Base-by-base conservation (phyloP, 768 basidiomycete species). In the Russula olivacea region DNA sequence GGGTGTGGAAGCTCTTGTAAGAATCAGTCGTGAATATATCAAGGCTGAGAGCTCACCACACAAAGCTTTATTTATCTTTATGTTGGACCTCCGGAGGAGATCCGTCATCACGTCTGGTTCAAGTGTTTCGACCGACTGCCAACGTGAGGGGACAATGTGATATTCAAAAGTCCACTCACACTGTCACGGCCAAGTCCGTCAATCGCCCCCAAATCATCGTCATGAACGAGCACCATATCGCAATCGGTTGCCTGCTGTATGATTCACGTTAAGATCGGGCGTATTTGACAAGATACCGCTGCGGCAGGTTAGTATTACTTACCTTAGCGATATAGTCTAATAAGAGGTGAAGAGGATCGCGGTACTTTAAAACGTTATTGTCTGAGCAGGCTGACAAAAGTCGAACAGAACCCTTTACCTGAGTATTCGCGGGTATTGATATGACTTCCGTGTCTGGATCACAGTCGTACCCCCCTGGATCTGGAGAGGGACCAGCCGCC, bases 181-280 rank as follows among this genome's bases (percentile, higher is more conserved):
- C 80, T 76, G 21, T 12, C 11, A 28, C 5, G 12, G 23, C 48
- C 23, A 21, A 40, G 40, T 40, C 40, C 40, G 4, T 6, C 40
- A 17, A 40, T 17, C 15, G 40, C 7, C 6, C 14, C 40, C 15
- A 40, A 40, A 17, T 40, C 40, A 17, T 17, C 7, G 40, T 40
- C 40, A 40, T 40, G 40, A 17, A 17, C 40, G 17, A 40, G 14
- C 15, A 40, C 15, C 40, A 40, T 40, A 40, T 40, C 40, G 40
- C 40, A 40, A 40, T 40, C 40, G 3, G 15, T 15, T 17, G 17
- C 40, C 2, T 40, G 2, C 40, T 40, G 15, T 15, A 7, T 15
- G 17, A 17, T 40, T 40, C 15, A 17, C 40, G 17, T 40, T 17
- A 7, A 40, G 5, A 19, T n/a, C 30, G 17, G 17, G 30, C 4